Percentiles rank a stretch among this genome's conserved stretches.
phyloP scores from a whole-genome alignment of 2,329 filamentous ascomycete genomes.

The Exophiala sp. region DNA sequence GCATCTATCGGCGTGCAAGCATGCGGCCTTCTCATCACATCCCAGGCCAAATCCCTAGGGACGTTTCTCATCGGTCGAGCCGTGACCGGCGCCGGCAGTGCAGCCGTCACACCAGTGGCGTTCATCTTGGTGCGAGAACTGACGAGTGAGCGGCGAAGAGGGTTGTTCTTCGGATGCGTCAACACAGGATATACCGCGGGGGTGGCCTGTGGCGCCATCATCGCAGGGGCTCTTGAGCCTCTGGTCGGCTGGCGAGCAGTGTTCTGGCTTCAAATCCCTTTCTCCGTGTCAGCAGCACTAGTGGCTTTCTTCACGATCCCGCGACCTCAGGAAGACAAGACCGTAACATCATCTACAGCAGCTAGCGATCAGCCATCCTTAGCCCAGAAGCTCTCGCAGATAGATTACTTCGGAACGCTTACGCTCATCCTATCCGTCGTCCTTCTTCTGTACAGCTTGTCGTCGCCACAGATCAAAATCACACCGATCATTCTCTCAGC shows the following conservation, averaged over 20 bases:
- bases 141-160: constrained; percentile 59
- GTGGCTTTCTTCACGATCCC: constrained; percentile 63
- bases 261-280: constrained; percentile 66
- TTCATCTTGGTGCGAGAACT: constrained; percentile 74
- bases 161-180: constrained; percentile 66
- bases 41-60: constrained; percentile 53
- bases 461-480: constrained; percentile 55
- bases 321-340: constrained; percentile 15
- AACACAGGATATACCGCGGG: constrained; percentile 69
- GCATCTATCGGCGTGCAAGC: constrained; percentile 55
- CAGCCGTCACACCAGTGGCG: constrained; percentile 65
- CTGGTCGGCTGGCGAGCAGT: constrained; percentile 65
- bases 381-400: constrained; percentile 52
- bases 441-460: constrained; percentile 65
- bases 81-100: constrained; percentile 62
- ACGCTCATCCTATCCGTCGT: constrained; percentile 62
- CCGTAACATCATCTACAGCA: constrained; percentile 32
- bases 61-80: constrained; percentile 64
- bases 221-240: constrained; percentile 60
- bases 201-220: constrained; percentile 63
- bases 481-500: constrained; percentile 57
- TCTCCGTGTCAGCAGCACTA: constrained; percentile 56
- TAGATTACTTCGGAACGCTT: constrained; percentile 70
- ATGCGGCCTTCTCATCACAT: constrained; percentile 59
- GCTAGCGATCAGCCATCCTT: constrained; percentile 36